Conservation (phyloP, 805 yeast species). For the Candida coquimbonensis region DNA sequence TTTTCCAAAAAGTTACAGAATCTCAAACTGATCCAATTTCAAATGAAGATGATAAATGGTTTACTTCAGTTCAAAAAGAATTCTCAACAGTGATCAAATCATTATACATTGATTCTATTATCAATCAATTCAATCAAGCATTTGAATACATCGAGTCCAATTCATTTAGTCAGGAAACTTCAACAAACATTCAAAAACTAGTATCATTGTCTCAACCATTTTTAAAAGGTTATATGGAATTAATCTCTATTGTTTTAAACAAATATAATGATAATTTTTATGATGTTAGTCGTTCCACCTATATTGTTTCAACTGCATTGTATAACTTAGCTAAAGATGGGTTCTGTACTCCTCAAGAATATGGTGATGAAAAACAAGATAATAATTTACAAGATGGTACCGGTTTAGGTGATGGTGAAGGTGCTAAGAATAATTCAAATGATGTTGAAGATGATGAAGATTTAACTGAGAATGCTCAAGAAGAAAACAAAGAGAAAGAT, state of each 20-base stretch:
- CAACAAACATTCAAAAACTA: conserved; percentile 39
- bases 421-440: conserved; percentile 72
- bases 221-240: conserved; percentile 47
- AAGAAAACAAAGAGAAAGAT: conserved; percentile 65
- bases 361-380: conserved; percentile 51
- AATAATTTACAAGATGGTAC: conserved; percentile 79
- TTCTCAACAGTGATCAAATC: conserved; percentile 35
- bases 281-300: conserved; percentile 55
- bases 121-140: conserved; percentile 28
- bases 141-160: conserved; percentile 28
- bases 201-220: conserved; percentile 57
- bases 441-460: conserved; percentile 92
- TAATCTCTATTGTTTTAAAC: conserved; percentile 37
- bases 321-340: conserved; percentile 67
- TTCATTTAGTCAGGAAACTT: conserved; percentile 32
- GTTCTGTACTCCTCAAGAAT: conserved; percentile 87
- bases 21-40: conserved; percentile 6
- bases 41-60: conserved; percentile 66
- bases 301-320: conserved; percentile 47
- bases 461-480: conserved; percentile 60
- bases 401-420: conserved; percentile 89
- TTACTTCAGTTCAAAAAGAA: conserved; percentile 40
- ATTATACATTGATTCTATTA: conserved; percentile 34
- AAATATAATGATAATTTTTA: conserved; percentile 43
- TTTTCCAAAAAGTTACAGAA: conserved; percentile 49